Conservation (phyloP, 148 eudicot species). For the Spergularia bocconei region DNA sequence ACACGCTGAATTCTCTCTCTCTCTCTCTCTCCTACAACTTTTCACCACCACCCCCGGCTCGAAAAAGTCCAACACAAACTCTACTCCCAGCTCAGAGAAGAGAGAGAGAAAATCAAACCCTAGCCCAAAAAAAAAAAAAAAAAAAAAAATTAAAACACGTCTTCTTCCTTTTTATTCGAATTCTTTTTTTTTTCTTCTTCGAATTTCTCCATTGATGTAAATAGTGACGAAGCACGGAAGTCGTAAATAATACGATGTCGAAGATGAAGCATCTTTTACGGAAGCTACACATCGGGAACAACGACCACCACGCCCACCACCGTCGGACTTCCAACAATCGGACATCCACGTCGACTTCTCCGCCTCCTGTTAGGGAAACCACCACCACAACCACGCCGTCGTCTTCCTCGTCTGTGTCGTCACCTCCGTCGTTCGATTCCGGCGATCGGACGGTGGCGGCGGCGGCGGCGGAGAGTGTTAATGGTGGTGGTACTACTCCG, state of each 20-base stretch:
- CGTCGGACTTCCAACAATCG: slow-evolving; percentile 9
- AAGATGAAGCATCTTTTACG: slow-evolving; percentile 86
- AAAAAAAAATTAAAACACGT: neutral
- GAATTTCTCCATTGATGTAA: slow-evolving; percentile 16
- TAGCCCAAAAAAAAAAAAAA: no score
- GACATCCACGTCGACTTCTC: slow-evolving; percentile 23
- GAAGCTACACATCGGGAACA: slow-evolving; percentile 77
- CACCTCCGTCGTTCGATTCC: slow-evolving; percentile 21
- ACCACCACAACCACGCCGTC: slow-evolving; percentile 19
- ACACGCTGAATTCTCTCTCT: neutral
- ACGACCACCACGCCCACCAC: slow-evolving; percentile 33
- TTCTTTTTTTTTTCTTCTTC: neutral
- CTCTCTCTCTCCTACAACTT: neutral
- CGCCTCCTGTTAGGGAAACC: slow-evolving; percentile 29
- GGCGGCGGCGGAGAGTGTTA: slow-evolving; percentile 16
- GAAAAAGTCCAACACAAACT: slow-evolving; percentile 13
- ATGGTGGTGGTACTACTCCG: slow-evolving; percentile 24
- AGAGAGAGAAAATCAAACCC: slow-evolving; percentile 18
- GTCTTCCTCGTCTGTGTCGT: slow-evolving; percentile 30
- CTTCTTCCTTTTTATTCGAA: neutral
- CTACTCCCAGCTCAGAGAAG: neutral
- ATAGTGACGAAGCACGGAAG: neutral
- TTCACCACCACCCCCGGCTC: neutral
- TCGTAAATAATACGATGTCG: slow-evolving; percentile 42
- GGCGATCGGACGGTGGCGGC: slow-evolving; percentile 29